Base-by-base conservation (phyloP, 208 protist genomes). In the Naegleria fowleri region DNA sequence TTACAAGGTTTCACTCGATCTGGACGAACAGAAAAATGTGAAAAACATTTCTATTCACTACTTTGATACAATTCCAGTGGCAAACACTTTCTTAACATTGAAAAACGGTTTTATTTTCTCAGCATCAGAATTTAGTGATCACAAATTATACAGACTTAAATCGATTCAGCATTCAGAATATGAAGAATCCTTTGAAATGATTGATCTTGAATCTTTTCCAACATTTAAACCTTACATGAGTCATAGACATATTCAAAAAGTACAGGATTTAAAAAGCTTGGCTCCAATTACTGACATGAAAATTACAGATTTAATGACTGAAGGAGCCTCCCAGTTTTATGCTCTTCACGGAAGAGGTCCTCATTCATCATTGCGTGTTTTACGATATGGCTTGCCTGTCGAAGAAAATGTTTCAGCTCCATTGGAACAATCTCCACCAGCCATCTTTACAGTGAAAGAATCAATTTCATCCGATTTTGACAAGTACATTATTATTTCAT, bases 31-130 rank as follows among this genome's bases (percentile, higher is more conserved):
- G 6, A 36, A 13, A 36, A 40, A 89, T 0, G 95, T 96, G 1
- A 15, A 6, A 29, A 89, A 48, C 0, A 92, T 99, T 0, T 91
- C 93, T 13, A 93, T 99, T 48, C 93, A 95, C 43, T 99, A 99
- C 94, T 99, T 99, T 92, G 99, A 99, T 90, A 99, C 98, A 0
- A 93, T 99, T 11, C 96, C 98, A 19, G 92, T 96, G 0, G 94
- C 97, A 5, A 96, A 92, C 29, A 91, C 94, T 15, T 93, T 99
- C 86, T 95, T 92, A 79, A 94, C 99, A 16, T 95, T 99, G 38
- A 95, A 96, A 79, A 95, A 91, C 29, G 98, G 98, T 4, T 99
- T 98, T 93, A 92, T 99, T 0, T 99, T 99, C 91, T 92, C 96
- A 11, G 98, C 98, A 22, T 93, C 95, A 58, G 98, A 99, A 93